Evolutionary conservation across 192 early-diverging fungal genomes (phyloP), one percentile per base, ranked within the genome.

Genomic region (Thamnidium elegans): DNA sequence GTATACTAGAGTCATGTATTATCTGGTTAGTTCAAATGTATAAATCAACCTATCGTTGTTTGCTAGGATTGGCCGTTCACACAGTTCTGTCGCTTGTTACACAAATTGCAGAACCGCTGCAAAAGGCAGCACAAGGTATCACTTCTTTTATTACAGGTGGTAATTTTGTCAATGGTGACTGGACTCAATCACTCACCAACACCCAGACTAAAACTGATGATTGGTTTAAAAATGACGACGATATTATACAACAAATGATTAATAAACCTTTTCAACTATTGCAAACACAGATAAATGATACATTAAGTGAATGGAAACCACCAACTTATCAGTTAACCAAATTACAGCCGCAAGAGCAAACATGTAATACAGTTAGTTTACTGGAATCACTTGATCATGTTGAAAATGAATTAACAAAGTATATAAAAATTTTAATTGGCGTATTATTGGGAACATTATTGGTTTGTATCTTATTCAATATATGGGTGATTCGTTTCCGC

Each of bases 1-100:
- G 43, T 34, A 43, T 68, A 14, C 14, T 71, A 7, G 47, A 75
- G 42, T 32, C 20, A 20, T 15, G 30, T 31, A 15, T 75, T 42
- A 3, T 53, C 5, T 75, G 61, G 54, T 52, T 71, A 3, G 50
- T 75, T n/a, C 43, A 50, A 15, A 61, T 51, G 8, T 75, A 75
- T 47, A 70, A 75, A 51, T 70, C 61, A 5, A 67, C 69, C 10
- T 70, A 70, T 31, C 65, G 60, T 1, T 75, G 74, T 39, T 51
- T 75, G 9, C 50, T 75, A 1, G 44, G 17, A 9, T 48, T 75
- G 1, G 69, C 69, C 19, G 47, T 75, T 26, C 55, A 71, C 21
- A 55, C 63, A 15, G 36, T 61, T 8, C 36, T 71, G 4, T 43
- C 63, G 4, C 19, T 65, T 7, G 32, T 63, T 7, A 67, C 65